phyloP scores from a whole-genome alignment of 805 yeast genomes.

The Myxozyma mucilagina region DNA sequence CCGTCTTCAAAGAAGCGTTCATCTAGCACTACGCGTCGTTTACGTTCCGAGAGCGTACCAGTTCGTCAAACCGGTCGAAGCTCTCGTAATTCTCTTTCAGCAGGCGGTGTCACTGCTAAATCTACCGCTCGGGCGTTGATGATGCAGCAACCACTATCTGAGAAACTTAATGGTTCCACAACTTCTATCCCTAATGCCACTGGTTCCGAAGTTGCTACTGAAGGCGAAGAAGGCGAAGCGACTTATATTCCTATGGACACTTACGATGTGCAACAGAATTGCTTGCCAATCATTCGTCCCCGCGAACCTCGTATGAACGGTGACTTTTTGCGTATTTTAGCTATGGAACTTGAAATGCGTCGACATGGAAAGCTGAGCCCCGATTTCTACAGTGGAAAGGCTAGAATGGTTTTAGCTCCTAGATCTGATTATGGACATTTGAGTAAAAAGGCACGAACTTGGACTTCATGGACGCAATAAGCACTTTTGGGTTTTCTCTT shows the following conservation, averaged over 20 bases:
- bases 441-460: constrained; percentile 14
- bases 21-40: constrained; percentile 9
- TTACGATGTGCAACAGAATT: constrained; percentile 38
- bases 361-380: constrained; percentile 40
- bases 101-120: constrained; percentile 28
- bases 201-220: neutral
- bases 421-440: constrained; percentile 32
- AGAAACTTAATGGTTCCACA: neutral
- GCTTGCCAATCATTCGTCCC: constrained; percentile 36
- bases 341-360: constrained; percentile 41
- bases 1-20: constrained; percentile 12
- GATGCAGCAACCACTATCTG: constrained; percentile 23
- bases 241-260: constrained; percentile 35
- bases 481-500: neutral
- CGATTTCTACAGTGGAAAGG: constrained; percentile 38
- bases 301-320: constrained; percentile 41
- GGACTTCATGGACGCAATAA: constrained; percentile 12
- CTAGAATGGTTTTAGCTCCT: constrained; percentile 39
- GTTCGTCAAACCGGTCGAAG: constrained; percentile 7
- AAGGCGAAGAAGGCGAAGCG: constrained; percentile 20
- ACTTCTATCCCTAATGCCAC: neutral
- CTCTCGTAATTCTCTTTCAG: constrained; percentile 16
- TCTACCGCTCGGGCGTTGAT: constrained; percentile 28
- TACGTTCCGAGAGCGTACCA: constrained; percentile 19
- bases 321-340: constrained; percentile 40